phyloP scores from a whole-genome alignment of 805 yeast genomes.

The Ogataea glucozyma region DNA sequence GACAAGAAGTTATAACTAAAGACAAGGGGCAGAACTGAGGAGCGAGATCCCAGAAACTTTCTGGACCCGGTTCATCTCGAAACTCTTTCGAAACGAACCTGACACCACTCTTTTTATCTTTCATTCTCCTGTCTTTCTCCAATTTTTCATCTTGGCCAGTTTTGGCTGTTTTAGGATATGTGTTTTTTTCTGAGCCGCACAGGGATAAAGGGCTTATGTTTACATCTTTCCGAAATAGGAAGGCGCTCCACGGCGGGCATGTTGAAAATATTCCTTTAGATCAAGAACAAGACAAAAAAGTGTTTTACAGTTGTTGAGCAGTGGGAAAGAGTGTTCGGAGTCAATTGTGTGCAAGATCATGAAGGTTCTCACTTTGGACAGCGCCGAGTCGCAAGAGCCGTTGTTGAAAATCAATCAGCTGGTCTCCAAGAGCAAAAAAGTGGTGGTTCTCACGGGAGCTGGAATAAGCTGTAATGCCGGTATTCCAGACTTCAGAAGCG shows the following conservation, averaged over 20 bases:
- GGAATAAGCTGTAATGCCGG: conserved; percentile 98
- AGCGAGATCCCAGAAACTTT: too few species aligned
- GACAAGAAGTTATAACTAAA: too few species aligned
- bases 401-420: conserved; percentile 39
- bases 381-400: conserved; percentile 18
- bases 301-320: not conserved
- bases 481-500: conserved; percentile 90
- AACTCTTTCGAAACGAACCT: not conserved
- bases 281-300: not conserved
- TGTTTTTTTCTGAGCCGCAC: conserved; percentile 2
- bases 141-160: not conserved
- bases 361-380: conserved; percentile 26
- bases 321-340: not conserved
- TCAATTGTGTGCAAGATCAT: conserved; percentile 8
- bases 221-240: conserved; percentile 19
- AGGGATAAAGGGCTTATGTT: conserved; percentile 13
- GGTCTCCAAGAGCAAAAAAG: conserved; percentile 50
- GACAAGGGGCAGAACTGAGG: too few species aligned
- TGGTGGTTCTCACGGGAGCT: conserved; percentile 87
- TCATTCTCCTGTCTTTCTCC: not conserved
- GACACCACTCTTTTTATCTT: not conserved
- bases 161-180: not conserved
- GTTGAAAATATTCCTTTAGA: conserved; percentile 3
- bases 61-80: too few species aligned
- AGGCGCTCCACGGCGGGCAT: conserved; percentile 6